Conservation (phyloP, 495 filamentous ascomycete species). For the Lindgomyces ingoldianus region DNA sequence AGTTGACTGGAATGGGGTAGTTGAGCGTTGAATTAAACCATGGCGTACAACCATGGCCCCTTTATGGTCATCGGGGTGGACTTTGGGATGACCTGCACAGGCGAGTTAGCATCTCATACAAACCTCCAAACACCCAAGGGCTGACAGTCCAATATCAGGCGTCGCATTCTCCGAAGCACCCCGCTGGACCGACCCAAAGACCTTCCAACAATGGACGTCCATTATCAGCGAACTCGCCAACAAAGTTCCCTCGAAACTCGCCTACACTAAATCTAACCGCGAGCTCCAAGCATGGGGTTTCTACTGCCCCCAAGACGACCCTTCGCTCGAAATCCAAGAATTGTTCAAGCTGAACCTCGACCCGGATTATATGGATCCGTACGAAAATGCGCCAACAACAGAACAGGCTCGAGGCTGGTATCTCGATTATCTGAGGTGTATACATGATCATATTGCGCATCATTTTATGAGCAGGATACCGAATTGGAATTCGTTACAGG, state of each 20-base stretch:
- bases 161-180: slow-evolving; percentile 1
- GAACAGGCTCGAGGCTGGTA: neutral
- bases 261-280: neutral
- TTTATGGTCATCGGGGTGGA: neutral
- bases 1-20: neutral
- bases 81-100: slow-evolving; percentile 5
- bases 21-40: neutral
- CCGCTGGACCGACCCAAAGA: slow-evolving; percentile 2
- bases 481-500: neutral
- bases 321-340: neutral
- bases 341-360: slow-evolving; percentile 1
- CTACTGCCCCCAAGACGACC: neutral
- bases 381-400: neutral
- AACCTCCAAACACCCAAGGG: neutral
- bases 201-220: slow-evolving; percentile 4
- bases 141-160: neutral
- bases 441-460: slow-evolving; percentile 4
- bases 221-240: slow-evolving; percentile 2
- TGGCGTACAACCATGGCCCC: neutral
- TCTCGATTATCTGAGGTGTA: neutral
- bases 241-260: neutral
- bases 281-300: neutral
- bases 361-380: slow-evolving; percentile 4
- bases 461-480: slow-evolving; percentile 5
- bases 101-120: neutral